Evolutionary conservation across 108 stramenopile species (phyloP).

Genomic region (Epithemia pelagica): DNA sequence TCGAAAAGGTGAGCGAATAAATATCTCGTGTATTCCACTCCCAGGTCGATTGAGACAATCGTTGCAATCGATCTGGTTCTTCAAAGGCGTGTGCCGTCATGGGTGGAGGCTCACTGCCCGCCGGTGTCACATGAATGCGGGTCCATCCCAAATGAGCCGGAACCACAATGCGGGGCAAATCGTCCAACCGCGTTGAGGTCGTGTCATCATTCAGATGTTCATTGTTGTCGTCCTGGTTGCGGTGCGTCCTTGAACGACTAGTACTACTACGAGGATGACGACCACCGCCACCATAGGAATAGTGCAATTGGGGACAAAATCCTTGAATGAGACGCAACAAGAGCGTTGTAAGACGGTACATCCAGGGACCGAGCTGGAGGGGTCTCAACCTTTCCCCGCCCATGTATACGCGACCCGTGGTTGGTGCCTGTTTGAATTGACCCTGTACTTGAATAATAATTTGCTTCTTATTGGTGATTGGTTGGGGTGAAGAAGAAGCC

Average conservation of each 20-base stretch:
- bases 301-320: slow-evolving; percentile 41
- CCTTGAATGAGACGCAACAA: slow-evolving; percentile 29
- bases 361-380: slow-evolving; percentile 70
- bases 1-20: slow-evolving; percentile 62
- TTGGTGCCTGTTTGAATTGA: slow-evolving; percentile 59
- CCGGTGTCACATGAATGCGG: slow-evolving; percentile 48
- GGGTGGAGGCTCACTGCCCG: slow-evolving; percentile 44
- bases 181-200: too few relatives aligned
- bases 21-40: slow-evolving; percentile 54
- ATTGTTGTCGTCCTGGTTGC: slow-evolving; percentile 9
- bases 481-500: slow-evolving; percentile 14
- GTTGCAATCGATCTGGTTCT: background rate
- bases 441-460: slow-evolving; percentile 75
- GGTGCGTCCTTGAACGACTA: too few relatives aligned
- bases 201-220: too few relatives aligned
- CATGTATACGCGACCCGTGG: slow-evolving; percentile 55
- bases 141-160: slow-evolving; percentile 51
- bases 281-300: slow-evolving; percentile 67
- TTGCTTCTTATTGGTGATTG: slow-evolving; percentile 28
- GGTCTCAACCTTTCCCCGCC: slow-evolving; percentile 60
- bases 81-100: slow-evolving; percentile 5
- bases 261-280: too few relatives aligned
- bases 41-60: background rate
- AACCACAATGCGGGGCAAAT: slow-evolving; percentile 62
- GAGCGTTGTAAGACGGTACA: slow-evolving; percentile 31